Base-by-base conservation (phyloP, 495 filamentous ascomycete species). In the Penicillium verhagenii region DNA sequence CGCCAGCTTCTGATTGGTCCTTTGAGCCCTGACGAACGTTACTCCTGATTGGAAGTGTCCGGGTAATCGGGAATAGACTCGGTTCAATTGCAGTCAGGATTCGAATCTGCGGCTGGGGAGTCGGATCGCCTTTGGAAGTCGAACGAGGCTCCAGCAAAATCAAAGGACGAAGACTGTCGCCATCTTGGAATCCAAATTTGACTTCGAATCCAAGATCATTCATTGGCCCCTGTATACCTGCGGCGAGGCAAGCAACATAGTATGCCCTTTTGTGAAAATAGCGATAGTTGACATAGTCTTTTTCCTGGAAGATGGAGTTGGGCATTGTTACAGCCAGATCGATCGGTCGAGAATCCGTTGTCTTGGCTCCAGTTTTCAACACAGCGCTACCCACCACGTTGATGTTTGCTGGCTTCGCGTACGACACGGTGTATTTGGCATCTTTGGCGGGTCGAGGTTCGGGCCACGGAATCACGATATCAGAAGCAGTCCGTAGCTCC, bases 181-280 rank as follows among this genome's bases (percentile, higher is more conserved):
- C 93, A 65, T 93, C 84, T 23, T 92, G 77, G 58, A 81, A 74
- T 18, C 78, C 75, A 73, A 87, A 96, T 1, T 73, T 76, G 23
- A 91, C 47, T 6, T 82, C 74, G 47, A 87, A 76, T 1, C 71
- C 72, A 6, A 79, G 59, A 9, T 72, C 74, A 24, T 83, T 67
- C 40, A 50, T 51, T 0, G 77, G 69, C 23, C 82, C 77, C 50
- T 82, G 82, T 19, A 98, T 74, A 5, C 79, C 81, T 25, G 82
- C 82, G 2, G 90, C 85, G 52, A 97, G 68, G 57, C 85, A 88
- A 31, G 92, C 89, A 24, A 98, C 71, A 58, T 96, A 97, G 63
- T 91, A 97, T 4, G 94, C 90, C 51, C 93, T 75, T 67, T 97
- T 96, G 71, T 97, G 87, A 63, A 97, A 97, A 69, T 93, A 98